Percentiles rank a stretch among this genome's conserved stretches.
These are phyloP conservation scores for Macroventuria anomochaeta DNA, from an alignment of 2,329 filamentous ascomycete species.

Conservation along the genomic window DNA sequence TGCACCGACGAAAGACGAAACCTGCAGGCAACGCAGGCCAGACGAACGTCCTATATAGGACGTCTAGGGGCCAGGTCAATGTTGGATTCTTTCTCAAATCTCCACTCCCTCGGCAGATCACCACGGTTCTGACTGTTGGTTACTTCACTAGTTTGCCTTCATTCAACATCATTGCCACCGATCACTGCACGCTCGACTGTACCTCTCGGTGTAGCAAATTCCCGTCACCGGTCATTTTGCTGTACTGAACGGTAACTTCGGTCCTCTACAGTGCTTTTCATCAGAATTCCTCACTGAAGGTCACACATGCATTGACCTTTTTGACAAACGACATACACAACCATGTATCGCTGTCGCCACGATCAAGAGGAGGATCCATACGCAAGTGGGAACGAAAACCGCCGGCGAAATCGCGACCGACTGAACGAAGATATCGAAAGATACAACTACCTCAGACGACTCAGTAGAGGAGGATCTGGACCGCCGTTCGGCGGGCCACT, in stretches of 20 bases:
- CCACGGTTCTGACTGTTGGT: too few relatives aligned
- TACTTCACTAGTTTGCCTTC: too few relatives aligned
- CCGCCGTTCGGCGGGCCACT: neutral
- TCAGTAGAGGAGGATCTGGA: neutral
- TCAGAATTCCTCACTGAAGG: too few relatives aligned
- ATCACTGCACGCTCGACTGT: too few relatives aligned
- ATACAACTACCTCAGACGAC: neutral
- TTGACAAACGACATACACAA: neutral
- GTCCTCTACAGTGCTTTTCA: too few relatives aligned
- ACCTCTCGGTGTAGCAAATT: too few relatives aligned
- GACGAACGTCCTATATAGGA: neutral
- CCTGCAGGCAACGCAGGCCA: neutral
- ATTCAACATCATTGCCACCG: too few relatives aligned
- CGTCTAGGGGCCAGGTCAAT: neutral
- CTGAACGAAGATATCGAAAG: neutral
- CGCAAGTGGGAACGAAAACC: constrained; percentile 21
- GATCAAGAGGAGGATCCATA: constrained; percentile 14
- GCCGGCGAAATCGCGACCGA: constrained; percentile 14
- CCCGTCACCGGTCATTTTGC: too few relatives aligned
- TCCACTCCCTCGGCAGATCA: neutral
- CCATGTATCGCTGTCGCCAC: constrained; percentile 4
- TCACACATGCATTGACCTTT: too few relatives aligned
- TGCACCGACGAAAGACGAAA: neutral
- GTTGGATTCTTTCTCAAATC: neutral
- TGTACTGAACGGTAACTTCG: too few relatives aligned